Evolutionary conservation across 768 basidiomycete species (phyloP).

Genomic region (Tylopilus sp.): DNA sequence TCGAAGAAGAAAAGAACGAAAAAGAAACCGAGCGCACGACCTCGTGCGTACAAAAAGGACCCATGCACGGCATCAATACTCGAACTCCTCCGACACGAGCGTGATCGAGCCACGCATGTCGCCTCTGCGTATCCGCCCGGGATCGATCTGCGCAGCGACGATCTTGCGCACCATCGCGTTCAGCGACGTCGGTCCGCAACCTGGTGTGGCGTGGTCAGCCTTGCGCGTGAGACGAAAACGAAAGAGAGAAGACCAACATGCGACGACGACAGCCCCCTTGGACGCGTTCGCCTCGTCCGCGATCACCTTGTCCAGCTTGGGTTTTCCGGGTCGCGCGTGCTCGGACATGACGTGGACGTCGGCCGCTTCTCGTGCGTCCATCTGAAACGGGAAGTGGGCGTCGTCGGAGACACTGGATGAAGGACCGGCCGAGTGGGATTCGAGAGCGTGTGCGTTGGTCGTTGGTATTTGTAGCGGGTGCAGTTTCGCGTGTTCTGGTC

Average conservation of each 20-base stretch:
- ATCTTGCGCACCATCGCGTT: slow-evolving; percentile 67
- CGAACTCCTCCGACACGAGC: slow-evolving; percentile 67
- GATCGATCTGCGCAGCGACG: slow-evolving; percentile 58
- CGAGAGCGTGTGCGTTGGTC: neutral
- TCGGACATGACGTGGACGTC: slow-evolving; percentile 62
- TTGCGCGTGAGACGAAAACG: too few species aligned
- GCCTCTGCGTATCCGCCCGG: slow-evolving; percentile 47
- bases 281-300: slow-evolving; percentile 60
- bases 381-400: slow-evolving; percentile 34
- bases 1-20: neutral
- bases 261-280: slow-evolving; percentile 58
- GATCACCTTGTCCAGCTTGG: slow-evolving; percentile 58
- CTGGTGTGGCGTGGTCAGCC: slow-evolving; percentile 31
- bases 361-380: slow-evolving; percentile 55
- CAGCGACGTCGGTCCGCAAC: slow-evolving; percentile 70
- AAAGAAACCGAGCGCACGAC: neutral
- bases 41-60: neutral
- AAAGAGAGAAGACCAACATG: slow-evolving; percentile 48
- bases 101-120: slow-evolving; percentile 58
- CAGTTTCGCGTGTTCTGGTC: slow-evolving; percentile 3
- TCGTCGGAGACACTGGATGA: neutral
- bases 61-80: slow-evolving; percentile 38
- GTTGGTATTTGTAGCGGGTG: neutral
- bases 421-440: neutral
- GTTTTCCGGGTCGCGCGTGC: slow-evolving; percentile 61